A percentile compares a stretch with the other conserved stretches of the same genome.
These are phyloP conservation scores for Hawksworthiomyces lignivorus DNA, from an alignment of 2,329 filamentous ascomycete genomes.

Conservation along the genomic window DNA sequence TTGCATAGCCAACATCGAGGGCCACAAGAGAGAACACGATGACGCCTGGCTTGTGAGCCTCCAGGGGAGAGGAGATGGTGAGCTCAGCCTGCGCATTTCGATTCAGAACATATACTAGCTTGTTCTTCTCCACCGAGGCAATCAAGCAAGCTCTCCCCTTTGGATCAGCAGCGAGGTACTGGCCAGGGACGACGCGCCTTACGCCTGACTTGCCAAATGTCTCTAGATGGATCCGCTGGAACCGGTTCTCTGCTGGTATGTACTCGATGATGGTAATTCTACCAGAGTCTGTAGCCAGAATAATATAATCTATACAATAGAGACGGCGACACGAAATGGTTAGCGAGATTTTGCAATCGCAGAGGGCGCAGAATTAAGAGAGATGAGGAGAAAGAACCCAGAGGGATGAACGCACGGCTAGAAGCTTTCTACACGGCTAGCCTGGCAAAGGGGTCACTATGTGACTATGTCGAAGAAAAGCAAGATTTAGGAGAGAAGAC, in stretches of 20 bases:
- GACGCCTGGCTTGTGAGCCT: conserved; percentile 89
- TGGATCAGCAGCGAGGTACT: conserved; percentile 92
- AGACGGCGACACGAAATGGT: too few species aligned
- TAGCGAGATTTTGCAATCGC: conserved; percentile 9
- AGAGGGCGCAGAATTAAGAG: background rate
- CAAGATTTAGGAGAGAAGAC: background rate
- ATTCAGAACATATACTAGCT: conserved; percentile 97
- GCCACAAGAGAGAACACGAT: conserved; percentile 82
- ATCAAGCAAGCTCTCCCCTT: conserved; percentile 94
- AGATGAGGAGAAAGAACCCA: background rate
- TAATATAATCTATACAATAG: conserved; percentile 73
- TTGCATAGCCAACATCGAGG: conserved; percentile 92
- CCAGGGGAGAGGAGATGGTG: conserved; percentile 92
- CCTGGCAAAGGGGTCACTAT: conserved; percentile 62
- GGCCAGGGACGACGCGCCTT: conserved; percentile 84
- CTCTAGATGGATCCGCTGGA: conserved; percentile 85
- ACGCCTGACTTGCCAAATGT: conserved; percentile 98
- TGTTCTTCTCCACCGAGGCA: conserved; percentile 95
- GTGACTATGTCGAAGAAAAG: conserved; percentile 64
- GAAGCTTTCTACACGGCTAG: conserved; percentile 7
- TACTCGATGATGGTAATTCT: conserved; percentile 94
- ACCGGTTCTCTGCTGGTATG: conserved; percentile 74
- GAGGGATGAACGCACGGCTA: too few species aligned
- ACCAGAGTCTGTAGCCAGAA: conserved; percentile 90
- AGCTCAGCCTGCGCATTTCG: conserved; percentile 90